Evolutionary conservation across 2,329 filamentous ascomycete genomes (phyloP).

Genomic region (Sclerotinia sclerotiorum): DNA sequence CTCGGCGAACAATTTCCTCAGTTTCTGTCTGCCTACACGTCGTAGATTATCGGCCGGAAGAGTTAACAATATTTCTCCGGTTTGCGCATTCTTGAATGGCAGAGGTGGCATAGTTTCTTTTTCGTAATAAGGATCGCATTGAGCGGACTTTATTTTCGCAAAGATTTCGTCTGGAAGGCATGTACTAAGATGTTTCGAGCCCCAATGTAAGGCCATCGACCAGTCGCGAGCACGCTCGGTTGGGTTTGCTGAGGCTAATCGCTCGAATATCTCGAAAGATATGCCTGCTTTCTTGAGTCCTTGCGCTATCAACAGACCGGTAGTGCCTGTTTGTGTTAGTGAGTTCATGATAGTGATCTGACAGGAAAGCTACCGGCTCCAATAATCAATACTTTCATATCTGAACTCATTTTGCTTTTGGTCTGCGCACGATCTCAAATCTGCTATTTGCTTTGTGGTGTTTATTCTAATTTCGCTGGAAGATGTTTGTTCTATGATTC

Average conservation of each 20-base stretch:
- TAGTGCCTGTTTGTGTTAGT: constrained; percentile 10
- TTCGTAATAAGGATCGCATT: constrained; percentile 2
- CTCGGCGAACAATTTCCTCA: constrained; percentile 9
- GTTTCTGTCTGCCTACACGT: constrained; percentile 11
- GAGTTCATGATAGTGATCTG: too few species aligned
- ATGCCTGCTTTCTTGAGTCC: constrained; percentile 18
- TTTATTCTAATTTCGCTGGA: background rate
- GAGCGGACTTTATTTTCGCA: background rate
- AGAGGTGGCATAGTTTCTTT: constrained; percentile 4
- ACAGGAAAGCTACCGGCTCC: constrained; percentile 9
- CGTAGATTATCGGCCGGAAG: background rate
- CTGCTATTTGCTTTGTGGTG: background rate
- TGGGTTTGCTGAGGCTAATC: background rate
- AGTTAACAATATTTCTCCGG: background rate
- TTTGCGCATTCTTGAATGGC: background rate
- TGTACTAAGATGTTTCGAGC: background rate
- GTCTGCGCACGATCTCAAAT: background rate
- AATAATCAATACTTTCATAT: constrained; percentile 18
- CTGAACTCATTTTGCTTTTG: background rate
- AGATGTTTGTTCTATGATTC: background rate
- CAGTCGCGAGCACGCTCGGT: constrained; percentile 9
- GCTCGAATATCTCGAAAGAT: constrained; percentile 11
- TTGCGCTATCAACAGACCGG: constrained; percentile 19
- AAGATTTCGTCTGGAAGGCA: constrained; percentile 16
- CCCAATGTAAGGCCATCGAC: constrained; percentile 21